Percentiles rank a stretch among this genome's conserved stretches.
Evolutionary conservation across 1,284 basidiomycete species (phyloP).

Genomic region (Fereydounia khargensis): DNA sequence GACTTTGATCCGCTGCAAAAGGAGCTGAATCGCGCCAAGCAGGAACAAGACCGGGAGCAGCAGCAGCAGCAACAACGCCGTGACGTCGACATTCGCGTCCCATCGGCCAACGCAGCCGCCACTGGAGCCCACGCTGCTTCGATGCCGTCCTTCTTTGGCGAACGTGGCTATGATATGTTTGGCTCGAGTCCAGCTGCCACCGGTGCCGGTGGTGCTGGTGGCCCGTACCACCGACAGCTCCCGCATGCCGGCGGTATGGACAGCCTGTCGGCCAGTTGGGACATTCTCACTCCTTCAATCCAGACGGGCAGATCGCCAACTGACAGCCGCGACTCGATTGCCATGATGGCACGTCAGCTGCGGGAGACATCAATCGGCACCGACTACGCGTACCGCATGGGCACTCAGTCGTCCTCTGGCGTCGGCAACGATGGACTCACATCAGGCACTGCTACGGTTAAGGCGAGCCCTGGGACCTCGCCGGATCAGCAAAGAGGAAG

Average conservation of each 20-base stretch:
- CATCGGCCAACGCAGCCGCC: conserved; percentile 11
- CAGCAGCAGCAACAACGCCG: conserved; percentile 1
- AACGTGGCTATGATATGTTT: conserved; percentile 9
- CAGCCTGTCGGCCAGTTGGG: conserved; percentile 32
- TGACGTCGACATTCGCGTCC: conserved; percentile 8
- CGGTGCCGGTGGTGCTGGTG: conserved; percentile 9
- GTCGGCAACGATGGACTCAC: conserved; percentile 11
- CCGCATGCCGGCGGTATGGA: conserved; percentile 14
- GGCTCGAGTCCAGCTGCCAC: background rate
- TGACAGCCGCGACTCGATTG: conserved; percentile 15
- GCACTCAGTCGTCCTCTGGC: background rate
- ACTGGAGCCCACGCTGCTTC: conserved; percentile 29
- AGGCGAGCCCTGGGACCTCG: conserved; percentile 27
- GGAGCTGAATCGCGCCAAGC: background rate
- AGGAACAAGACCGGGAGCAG: conserved; percentile 5
- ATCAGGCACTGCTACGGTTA: conserved; percentile 25
- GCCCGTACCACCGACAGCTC: too few relatives aligned
- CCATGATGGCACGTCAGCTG: conserved; percentile 22
- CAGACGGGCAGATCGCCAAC: conserved; percentile 11
- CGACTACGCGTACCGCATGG: conserved; percentile 2
- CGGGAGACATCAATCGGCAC: conserved; percentile 26
- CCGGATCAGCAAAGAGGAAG: background rate
- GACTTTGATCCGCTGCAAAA: conserved; percentile 10
- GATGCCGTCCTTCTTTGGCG: conserved; percentile 30
- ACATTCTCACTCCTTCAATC: conserved; percentile 18